Percentiles rank a stretch among this genome's conserved stretches.
Conservation (phyloP, 2,329 filamentous ascomycete genomes). For the Nemania abortiva region DNA sequence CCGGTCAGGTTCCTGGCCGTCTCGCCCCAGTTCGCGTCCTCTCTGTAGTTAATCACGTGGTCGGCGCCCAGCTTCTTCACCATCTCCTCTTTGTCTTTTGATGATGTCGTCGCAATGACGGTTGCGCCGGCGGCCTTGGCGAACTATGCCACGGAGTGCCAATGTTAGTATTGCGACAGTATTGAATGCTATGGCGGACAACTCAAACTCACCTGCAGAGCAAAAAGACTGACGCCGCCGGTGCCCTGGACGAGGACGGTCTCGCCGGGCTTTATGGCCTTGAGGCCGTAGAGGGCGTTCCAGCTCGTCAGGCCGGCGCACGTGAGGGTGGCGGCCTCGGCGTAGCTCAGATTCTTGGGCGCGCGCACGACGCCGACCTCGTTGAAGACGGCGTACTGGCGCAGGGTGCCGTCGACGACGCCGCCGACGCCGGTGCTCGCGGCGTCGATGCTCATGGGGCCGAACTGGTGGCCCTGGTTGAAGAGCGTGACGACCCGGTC, state of each 20-base stretch:
- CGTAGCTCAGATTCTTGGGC: slow-evolving; percentile 66
- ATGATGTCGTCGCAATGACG: slow-evolving; percentile 63
- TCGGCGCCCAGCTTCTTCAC: slow-evolving; percentile 62
- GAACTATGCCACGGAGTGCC: slow-evolving; percentile 51
- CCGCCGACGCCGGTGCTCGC: slow-evolving; percentile 73
- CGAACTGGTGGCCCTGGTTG: slow-evolving; percentile 65
- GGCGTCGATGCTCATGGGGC: slow-evolving; percentile 53
- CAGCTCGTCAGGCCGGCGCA: slow-evolving; percentile 74
- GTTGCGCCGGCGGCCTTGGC: slow-evolving; percentile 62
- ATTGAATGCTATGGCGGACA: neutral
- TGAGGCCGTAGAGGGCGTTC: slow-evolving; percentile 73
- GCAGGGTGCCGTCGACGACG: slow-evolving; percentile 74
- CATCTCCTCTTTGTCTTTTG: slow-evolving; percentile 57
- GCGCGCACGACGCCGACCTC: slow-evolving; percentile 75
- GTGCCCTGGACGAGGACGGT: slow-evolving; percentile 77
- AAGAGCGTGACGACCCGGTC: slow-evolving; percentile 72
- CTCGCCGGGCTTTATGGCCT: slow-evolving; percentile 65
- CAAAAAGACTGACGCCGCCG: slow-evolving; percentile 76
- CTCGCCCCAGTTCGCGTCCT: slow-evolving; percentile 60
- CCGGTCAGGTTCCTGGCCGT: slow-evolving; percentile 58
- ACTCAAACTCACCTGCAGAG: slow-evolving; percentile 58
- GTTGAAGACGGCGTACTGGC: slow-evolving; percentile 74
- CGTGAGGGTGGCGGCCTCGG: slow-evolving; percentile 68
- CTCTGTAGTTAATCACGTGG: slow-evolving; percentile 64
- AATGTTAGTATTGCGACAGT: slow-evolving; percentile 5